These are phyloP conservation scores for Alternaria postmessia DNA, from an alignment of 2,329 filamentous ascomycete genomes.

Conservation along the genomic window DNA sequence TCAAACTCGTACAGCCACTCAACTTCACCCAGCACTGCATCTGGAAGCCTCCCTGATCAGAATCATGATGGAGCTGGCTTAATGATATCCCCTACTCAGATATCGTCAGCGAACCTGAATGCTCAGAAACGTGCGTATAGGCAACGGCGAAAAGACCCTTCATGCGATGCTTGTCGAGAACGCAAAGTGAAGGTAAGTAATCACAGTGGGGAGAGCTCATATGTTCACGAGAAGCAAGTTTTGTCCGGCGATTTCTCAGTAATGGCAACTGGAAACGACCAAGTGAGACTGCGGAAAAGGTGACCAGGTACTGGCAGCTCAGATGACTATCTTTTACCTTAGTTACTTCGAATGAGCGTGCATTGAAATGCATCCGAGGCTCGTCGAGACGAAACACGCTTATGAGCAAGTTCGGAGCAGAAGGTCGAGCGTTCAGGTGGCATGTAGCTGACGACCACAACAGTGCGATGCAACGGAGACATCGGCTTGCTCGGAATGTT, in stretches of 20 bases:
- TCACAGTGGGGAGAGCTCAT: not conserved
- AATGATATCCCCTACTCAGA: conserved; percentile 54
- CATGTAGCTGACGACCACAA: conserved; percentile 22
- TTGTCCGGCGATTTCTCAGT: not conserved
- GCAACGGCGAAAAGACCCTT: conserved; percentile 93
- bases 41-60: conserved; percentile 44
- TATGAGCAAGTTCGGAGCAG: conserved; percentile 4
- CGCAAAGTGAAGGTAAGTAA: conserved; percentile 69
- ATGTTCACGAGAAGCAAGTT: not conserved
- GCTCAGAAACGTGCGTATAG: conserved; percentile 93
- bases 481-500: conserved; percentile 95
- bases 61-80: conserved; percentile 44
- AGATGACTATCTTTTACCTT: not conserved
- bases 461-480: conserved; percentile 96
- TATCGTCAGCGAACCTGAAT: conserved; percentile 63
- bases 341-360: not conserved
- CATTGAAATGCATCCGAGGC: not conserved
- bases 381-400: conserved; percentile 3
- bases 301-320: not conserved
- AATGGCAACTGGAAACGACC: not conserved
- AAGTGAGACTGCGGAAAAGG: not conserved
- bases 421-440: not conserved
- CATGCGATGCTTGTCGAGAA: conserved; percentile 95
- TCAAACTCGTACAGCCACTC: conserved; percentile 45
- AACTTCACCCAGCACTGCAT: conserved; percentile 47